phyloP scores from a whole-genome alignment of 2,329 filamentous ascomycete genomes.

The Neofusicoccum ribis region DNA sequence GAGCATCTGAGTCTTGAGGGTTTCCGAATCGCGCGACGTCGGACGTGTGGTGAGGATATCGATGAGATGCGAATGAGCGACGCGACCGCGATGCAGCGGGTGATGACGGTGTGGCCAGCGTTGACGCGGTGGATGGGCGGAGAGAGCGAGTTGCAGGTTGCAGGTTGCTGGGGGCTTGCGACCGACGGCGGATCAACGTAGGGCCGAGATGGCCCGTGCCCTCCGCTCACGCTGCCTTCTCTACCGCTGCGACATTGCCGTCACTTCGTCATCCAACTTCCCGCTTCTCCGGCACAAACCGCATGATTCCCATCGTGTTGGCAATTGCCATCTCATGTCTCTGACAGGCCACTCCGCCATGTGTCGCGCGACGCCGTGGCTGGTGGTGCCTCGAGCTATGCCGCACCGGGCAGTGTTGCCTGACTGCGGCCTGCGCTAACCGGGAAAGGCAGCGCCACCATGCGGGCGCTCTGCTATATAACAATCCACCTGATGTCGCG shows the following conservation, averaged over 20 bases:
- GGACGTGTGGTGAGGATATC: not conserved
- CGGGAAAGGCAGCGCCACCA: not conserved
- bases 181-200: not conserved
- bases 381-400: not conserved
- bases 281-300: no score
- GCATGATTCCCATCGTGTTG: no score
- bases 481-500: not conserved
- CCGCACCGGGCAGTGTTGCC: not conserved
- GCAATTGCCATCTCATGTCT: not conserved
- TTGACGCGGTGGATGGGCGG: not conserved
- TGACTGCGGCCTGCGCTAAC: constrained; percentile 14
- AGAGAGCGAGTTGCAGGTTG: not conserved
- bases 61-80: not conserved
- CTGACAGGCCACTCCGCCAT: no score
- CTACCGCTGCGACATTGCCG: no score
- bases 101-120: not conserved
- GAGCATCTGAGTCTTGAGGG: not conserved
- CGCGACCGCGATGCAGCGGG: not conserved
- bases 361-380: not conserved
- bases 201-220: not conserved
- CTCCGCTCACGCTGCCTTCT: no score
- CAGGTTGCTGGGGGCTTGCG: not conserved
- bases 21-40: not conserved
- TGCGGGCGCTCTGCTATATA: not conserved
- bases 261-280: not conserved